These are phyloP conservation scores for Serendipita vermifera DNA, from an alignment of 768 basidiomycete genomes.

Conservation along the genomic window DNA sequence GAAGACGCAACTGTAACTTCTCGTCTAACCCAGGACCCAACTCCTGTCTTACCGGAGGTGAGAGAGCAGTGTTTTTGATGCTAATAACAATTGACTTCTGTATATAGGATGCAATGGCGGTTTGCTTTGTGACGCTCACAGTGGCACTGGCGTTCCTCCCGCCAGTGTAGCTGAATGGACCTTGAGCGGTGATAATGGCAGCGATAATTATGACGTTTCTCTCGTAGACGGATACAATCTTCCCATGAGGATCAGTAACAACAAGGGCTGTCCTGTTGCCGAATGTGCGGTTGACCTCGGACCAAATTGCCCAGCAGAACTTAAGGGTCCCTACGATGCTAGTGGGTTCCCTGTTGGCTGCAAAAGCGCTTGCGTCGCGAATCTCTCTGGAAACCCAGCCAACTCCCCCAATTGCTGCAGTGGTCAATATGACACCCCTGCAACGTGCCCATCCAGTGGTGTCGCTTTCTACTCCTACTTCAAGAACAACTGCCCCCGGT, in stretches of 20 bases:
- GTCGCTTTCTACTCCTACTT: constrained; percentile 34
- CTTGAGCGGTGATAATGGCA: constrained; percentile 29
- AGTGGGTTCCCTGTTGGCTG: constrained; percentile 48
- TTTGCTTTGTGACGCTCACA: constrained; percentile 38
- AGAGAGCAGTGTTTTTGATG: background rate
- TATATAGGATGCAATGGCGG: constrained; percentile 32
- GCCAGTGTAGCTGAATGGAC: constrained; percentile 59
- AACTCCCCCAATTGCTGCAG: constrained; percentile 57
- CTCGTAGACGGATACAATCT: constrained; percentile 49
- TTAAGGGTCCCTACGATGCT: constrained; percentile 41
- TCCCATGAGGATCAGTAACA: constrained; percentile 45
- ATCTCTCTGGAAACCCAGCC: constrained; percentile 31
- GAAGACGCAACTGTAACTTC: constrained; percentile 52
- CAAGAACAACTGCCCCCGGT: constrained; percentile 35
- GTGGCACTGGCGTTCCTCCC: constrained; percentile 53
- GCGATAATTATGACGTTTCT: constrained; percentile 42
- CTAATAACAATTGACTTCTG: no score
- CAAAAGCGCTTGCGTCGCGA: constrained; percentile 41
- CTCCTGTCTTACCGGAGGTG: constrained; percentile 46
- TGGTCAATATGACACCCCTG: constrained; percentile 37
- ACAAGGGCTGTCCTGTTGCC: constrained; percentile 39
- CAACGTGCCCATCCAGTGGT: constrained; percentile 42
- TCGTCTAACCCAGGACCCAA: constrained; percentile 35
- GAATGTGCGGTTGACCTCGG: constrained; percentile 50
- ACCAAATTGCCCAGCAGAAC: constrained; percentile 39